Evolutionary conservation across 2,329 filamentous ascomycete genomes (phyloP).

Genomic region (Pestalotiopsis sp.): DNA sequence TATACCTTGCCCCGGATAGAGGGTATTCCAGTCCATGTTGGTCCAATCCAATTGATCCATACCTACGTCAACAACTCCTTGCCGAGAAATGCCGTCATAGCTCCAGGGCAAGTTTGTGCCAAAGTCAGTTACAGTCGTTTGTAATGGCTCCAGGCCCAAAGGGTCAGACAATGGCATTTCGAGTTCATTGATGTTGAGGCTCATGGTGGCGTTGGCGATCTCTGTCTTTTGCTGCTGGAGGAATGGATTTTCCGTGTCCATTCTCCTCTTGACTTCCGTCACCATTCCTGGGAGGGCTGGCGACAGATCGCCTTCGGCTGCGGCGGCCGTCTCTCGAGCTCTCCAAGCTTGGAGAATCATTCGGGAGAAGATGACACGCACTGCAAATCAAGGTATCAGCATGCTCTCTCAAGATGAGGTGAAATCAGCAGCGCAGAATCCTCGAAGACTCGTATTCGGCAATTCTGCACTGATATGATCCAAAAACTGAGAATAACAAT

Average conservation of each 20-base stretch:
- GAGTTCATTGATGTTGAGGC: background rate
- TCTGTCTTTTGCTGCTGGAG: background rate
- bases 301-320: background rate
- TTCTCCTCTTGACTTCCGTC: background rate
- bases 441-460: too few relatives aligned
- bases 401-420: background rate
- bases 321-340: background rate
- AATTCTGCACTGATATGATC: too few relatives aligned
- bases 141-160: background rate
- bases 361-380: background rate
- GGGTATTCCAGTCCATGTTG: slow-evolving; percentile 5
- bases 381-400: background rate
- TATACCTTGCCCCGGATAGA: background rate
- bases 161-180: background rate
- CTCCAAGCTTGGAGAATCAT: slow-evolving; percentile 8
- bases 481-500: too few relatives aligned
- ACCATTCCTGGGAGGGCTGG: background rate
- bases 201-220: background rate
- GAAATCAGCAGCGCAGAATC: too few relatives aligned
- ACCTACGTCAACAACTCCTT: background rate
- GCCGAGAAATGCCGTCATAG: background rate
- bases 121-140: background rate
- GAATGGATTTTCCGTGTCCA: background rate
- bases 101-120: background rate
- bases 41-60: slow-evolving; percentile 6